phyloP scores from a whole-genome alignment of 1,284 basidiomycete species.

The Cryptococcus sp. region DNA sequence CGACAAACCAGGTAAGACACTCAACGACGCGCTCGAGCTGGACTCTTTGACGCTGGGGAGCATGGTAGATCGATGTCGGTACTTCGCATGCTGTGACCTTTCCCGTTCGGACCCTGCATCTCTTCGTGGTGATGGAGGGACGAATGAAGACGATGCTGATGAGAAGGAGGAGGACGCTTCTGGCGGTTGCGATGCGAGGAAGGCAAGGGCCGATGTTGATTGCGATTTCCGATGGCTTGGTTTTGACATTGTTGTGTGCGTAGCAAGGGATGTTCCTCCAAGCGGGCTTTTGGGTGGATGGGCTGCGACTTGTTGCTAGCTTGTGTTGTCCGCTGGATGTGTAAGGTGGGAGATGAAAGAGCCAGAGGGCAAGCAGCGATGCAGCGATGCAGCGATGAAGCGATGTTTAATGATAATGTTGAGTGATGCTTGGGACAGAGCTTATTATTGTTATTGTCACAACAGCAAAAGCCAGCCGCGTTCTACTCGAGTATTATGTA shows the following conservation, averaged over 20 bases:
- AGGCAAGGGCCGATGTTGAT: slow-evolving; percentile 36
- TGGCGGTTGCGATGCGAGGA: slow-evolving; percentile 18
- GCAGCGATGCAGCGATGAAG: neutral
- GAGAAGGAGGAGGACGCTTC: neutral
- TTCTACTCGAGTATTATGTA: too few species aligned
- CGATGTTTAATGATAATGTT: neutral
- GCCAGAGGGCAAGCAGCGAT: too few species aligned
- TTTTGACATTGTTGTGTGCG: slow-evolving; percentile 16
- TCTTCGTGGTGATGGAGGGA: slow-evolving; percentile 1
- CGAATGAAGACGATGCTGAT: neutral
- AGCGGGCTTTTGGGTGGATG: too few species aligned
- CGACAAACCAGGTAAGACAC: slow-evolving; percentile 16
- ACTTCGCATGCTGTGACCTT: neutral
- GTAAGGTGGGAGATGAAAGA: too few species aligned
- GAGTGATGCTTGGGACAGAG: too few species aligned
- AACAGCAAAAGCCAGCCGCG: too few species aligned
- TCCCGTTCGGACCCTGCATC: neutral
- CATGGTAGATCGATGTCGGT: neutral
- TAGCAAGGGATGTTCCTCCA: too few species aligned
- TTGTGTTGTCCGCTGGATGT: too few species aligned
- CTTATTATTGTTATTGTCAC: too few species aligned
- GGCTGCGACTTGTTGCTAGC: too few species aligned
- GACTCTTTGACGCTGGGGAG: slow-evolving; percentile 6
- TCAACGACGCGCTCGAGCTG: slow-evolving; percentile 7
- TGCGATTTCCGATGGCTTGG: slow-evolving; percentile 40